Evolutionary conservation across 108 stramenopile genomes (phyloP).

Genomic region (Nitzschia inconspicua): DNA sequence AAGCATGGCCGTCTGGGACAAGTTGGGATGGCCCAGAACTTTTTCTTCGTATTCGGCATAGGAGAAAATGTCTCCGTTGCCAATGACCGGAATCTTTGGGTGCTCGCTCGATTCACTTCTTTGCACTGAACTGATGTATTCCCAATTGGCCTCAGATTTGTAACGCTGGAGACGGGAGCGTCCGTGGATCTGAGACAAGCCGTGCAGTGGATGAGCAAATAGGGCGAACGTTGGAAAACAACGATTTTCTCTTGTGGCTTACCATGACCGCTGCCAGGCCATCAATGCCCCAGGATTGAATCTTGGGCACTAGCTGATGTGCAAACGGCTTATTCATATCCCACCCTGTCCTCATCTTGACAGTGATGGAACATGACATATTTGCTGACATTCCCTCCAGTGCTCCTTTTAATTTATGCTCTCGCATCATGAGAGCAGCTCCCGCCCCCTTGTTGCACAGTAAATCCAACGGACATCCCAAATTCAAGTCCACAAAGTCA

Average conservation of each 20-base stretch:
- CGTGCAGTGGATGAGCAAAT: neutral
- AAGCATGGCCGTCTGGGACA: constrained; percentile 91
- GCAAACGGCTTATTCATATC: constrained; percentile 89
- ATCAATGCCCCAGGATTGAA: constrained; percentile 76
- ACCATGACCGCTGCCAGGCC: constrained; percentile 71
- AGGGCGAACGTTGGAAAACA: neutral
- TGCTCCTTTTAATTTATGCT: constrained; percentile 70
- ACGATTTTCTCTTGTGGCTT: too few species aligned
- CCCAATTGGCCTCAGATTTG: constrained; percentile 91
- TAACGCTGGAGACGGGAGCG: constrained; percentile 93
- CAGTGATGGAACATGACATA: constrained; percentile 83
- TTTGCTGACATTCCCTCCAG: constrained; percentile 69
- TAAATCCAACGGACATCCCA: constrained; percentile 97
- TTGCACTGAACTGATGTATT: constrained; percentile 88
- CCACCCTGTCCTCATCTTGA: constrained; percentile 98
- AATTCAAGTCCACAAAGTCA: constrained; percentile 98
- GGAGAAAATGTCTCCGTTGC: constrained; percentile 96
- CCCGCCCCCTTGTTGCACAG: constrained; percentile 94
- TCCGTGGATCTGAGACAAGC: constrained; percentile 79
- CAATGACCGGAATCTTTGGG: constrained; percentile 85
- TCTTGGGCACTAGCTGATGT: constrained; percentile 74
- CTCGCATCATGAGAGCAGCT: constrained; percentile 82
- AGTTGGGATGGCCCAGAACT: constrained; percentile 38
- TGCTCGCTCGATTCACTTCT: constrained; percentile 50
- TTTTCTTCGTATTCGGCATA: constrained; percentile 89